These are phyloP conservation scores for Arabidopsis thaliana DNA, from an alignment of 345 rosid genomes.

Conservation along the genomic window TAIR10.1 NC_003075.7:14366501-14367000, in stretches of 20 bases:
- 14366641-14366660: neutral
- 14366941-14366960: conserved; percentile 14
- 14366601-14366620: conserved; percentile 17
- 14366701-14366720: neutral
- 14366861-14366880: neutral
- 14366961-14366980: conserved; percentile 1
- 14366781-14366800: neutral
- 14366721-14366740: too few species aligned
- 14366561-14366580: conserved; percentile 30
- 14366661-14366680: neutral
- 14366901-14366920: neutral
- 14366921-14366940: conserved; percentile 14
- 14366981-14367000: conserved; percentile 39
- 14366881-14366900: neutral
- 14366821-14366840: neutral
- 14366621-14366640: neutral
- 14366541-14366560: conserved; percentile 37
- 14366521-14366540: conserved; percentile 39
- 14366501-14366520: conserved; percentile 36
- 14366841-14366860: neutral
- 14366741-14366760: too few species aligned
- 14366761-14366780: neutral
- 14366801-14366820: neutral
- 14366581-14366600: conserved; percentile 16
- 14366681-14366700: neutral